A percentile compares a stretch with the other conserved stretches of the same genome.
Evolutionary conservation across 352 stramenopile genomes (phyloP).

Genomic region (Pythium vanterpoolii): DNA sequence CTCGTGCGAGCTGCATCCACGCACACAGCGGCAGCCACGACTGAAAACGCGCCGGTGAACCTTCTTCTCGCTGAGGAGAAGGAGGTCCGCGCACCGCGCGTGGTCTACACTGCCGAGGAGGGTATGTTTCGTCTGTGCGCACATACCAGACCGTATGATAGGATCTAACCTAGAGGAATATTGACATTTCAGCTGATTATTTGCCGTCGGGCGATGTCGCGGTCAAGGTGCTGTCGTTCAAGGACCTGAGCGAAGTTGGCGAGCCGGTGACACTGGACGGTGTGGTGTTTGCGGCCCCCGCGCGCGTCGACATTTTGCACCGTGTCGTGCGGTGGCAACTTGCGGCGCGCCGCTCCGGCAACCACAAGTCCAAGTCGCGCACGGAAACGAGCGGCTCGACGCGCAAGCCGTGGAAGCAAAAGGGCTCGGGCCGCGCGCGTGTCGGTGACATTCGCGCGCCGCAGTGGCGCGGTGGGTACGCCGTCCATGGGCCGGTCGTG

Average conservation of each 20-base stretch:
- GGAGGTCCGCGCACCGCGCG: conserved; percentile 53
- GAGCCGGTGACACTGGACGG: conserved; percentile 52
- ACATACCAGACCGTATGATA: background rate
- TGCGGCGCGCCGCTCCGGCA: conserved; percentile 75
- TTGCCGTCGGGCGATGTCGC: conserved; percentile 53
- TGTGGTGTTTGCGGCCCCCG: conserved; percentile 72
- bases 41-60: conserved; percentile 45
- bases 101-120: conserved; percentile 58
- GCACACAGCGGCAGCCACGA: conserved; percentile 29
- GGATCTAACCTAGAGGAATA: background rate
- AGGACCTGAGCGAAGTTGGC: conserved; percentile 37
- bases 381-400: conserved; percentile 85
- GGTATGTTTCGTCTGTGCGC: conserved; percentile 24
- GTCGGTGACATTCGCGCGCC: conserved; percentile 85
- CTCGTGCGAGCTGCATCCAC: conserved; percentile 33
- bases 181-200: conserved; percentile 34
- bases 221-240: conserved; percentile 65
- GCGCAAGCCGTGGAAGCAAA: conserved; percentile 87
- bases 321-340: conserved; percentile 88
- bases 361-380: conserved; percentile 89
- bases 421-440: conserved; percentile 81
- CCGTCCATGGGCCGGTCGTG: conserved; percentile 79
- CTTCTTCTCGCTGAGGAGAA: conserved; percentile 74
- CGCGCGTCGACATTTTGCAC: conserved; percentile 85
- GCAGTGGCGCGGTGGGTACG: conserved; percentile 84